Base-by-base conservation (phyloP, 257 asterid genomes). In the Craterostigma plantagineum region DNA sequence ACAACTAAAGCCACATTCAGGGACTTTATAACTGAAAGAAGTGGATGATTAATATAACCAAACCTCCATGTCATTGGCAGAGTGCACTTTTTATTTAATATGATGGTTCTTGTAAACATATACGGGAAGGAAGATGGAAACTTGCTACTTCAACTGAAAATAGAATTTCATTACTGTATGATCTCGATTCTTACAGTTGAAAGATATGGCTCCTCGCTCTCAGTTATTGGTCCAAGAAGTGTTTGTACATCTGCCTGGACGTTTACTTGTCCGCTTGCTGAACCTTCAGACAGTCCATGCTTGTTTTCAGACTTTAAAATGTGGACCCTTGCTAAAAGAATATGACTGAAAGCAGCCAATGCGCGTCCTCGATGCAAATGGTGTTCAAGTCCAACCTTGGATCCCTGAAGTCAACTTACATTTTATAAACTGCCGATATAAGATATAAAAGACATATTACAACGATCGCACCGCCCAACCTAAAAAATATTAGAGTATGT, bases 361-460 rank as follows among this genome's bases (percentile, higher is more conserved):
- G 98, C 92, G 64, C 91, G 95, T 18, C 98, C 98, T 58, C 98
- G 95, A 66, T 82, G 95, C 68, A 90, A 68, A 66, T 90, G 78
- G 66, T 82, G 93, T 66, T 90, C 95, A 54, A 90, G 67, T 43
- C 95, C 98, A 16, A 61, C 72, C 50, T 74, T 84, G 67, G 83
- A 64, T 70, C 73, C 95, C 98, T 86, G 73, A 11, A 15, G 16
- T 6, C 2, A 23, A 23, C 2, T 23, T 23, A 23, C 30, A 23
- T 23, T 23, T 23, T 23, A 23, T 23, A 23, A 23, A 23, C 30
- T 23, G 30, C 30, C 30, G 30, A 23, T 2, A 23, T 23, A 23
- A 23, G 30, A 23, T 23, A 23, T 6, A 23, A 23, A 23, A 23
- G 30, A 23, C 30, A 23, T 6, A 23, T 23, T 23, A 23, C 30